phyloP scores from a whole-genome alignment of 2,329 filamentous ascomycete species.

The Calonectria hawksworthii region DNA sequence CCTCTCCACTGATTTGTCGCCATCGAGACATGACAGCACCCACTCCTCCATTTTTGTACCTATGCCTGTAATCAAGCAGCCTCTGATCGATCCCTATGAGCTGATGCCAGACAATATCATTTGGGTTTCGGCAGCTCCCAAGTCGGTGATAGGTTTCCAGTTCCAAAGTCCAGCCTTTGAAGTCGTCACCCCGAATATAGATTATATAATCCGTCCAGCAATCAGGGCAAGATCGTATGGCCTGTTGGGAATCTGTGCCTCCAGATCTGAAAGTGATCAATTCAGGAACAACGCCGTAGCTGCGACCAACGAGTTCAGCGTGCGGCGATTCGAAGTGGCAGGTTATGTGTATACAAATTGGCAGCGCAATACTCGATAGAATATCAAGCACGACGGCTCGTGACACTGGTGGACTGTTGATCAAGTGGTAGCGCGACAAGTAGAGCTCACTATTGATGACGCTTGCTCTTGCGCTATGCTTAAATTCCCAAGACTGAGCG shows the following conservation, averaged over 20 bases:
- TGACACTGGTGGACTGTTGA: neutral
- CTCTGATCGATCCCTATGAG: neutral
- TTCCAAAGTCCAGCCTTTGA: neutral
- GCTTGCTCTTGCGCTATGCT: neutral
- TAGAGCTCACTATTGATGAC: neutral
- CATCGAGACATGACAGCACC: neutral
- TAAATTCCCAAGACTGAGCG: neutral
- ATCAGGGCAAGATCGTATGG: neutral
- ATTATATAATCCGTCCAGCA: neutral
- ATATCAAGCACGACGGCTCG: neutral
- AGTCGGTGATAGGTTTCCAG: neutral
- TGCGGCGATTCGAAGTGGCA: neutral
- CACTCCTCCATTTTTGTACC: neutral
- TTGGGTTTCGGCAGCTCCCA: neutral
- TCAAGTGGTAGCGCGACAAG: neutral
- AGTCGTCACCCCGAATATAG: neutral
- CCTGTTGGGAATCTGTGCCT: neutral
- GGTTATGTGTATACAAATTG: neutral
- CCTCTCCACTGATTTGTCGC: neutral
- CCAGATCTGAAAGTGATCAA: neutral
- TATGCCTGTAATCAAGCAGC: neutral
- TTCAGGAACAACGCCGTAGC: neutral
- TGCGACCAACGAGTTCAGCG: rapidly evolving
- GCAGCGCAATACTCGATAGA: neutral
- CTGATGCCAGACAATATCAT: neutral